These are phyloP conservation scores for Ophiocordyceps australis DNA, from an alignment of 2,329 filamentous ascomycete genomes.

Conservation along the genomic window DNA sequence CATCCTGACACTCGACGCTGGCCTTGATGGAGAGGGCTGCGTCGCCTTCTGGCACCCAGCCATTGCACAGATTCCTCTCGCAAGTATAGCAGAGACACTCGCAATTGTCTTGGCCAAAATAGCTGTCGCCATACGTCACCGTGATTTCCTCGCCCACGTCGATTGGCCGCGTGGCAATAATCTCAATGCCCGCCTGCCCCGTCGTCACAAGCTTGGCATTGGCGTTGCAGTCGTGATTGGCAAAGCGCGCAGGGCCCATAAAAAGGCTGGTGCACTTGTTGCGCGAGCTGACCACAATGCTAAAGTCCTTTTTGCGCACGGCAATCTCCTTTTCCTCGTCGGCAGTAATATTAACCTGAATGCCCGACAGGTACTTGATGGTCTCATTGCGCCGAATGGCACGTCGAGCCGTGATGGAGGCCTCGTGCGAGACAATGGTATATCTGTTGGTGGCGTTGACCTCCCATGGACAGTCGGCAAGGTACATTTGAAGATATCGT, in stretches of 20 bases:
- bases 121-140: slow-evolving; percentile 86
- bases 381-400: slow-evolving; percentile 66
- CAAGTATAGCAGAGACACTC: slow-evolving; percentile 87
- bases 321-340: slow-evolving; percentile 78
- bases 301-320: slow-evolving; percentile 78
- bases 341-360: slow-evolving; percentile 80
- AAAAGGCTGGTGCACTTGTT: slow-evolving; percentile 86
- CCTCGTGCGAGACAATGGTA: slow-evolving; percentile 79
- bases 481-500: slow-evolving; percentile 83
- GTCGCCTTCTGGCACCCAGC: slow-evolving; percentile 49
- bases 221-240: slow-evolving; percentile 90
- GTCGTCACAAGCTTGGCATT: slow-evolving; percentile 78
- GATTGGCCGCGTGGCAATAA: slow-evolving; percentile 70
- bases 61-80: slow-evolving; percentile 57
- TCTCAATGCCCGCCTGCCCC: slow-evolving; percentile 75
- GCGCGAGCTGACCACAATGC: slow-evolving; percentile 84
- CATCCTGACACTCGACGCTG: slow-evolving; percentile 29
- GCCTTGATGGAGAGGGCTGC: slow-evolving; percentile 24
- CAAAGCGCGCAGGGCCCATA: slow-evolving; percentile 85
- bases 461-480: slow-evolving; percentile 88
- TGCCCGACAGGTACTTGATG: slow-evolving; percentile 80
- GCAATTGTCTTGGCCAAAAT: slow-evolving; percentile 88
- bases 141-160: slow-evolving; percentile 86
- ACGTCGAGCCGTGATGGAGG: slow-evolving; percentile 65
- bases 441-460: slow-evolving; percentile 86